A percentile compares a stretch with the other conserved stretches of the same genome.
These are phyloP conservation scores for Cinchona pubescens DNA, from an alignment of 257 asterid species.

Conservation along the genomic window DNA sequence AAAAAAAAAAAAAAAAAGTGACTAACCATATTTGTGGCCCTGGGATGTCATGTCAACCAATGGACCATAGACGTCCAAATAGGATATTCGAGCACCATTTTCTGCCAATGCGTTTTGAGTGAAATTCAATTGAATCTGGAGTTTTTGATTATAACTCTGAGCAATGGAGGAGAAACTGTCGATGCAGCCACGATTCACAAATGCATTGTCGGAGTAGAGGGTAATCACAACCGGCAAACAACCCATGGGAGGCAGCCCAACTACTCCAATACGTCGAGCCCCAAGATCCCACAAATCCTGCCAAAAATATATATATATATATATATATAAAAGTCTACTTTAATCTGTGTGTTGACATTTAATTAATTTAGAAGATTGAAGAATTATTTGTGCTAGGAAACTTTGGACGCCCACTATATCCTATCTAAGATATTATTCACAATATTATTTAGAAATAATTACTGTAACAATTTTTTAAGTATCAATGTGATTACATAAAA, in stretches of 20 bases:
- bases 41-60: conserved; percentile 38
- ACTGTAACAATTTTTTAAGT: too few relatives aligned
- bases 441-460: too few relatives aligned
- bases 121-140: conserved; percentile 32
- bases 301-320: not conserved
- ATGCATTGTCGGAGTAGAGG: conserved; percentile 25
- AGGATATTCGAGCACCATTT: conserved; percentile 40
- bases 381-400: too few relatives aligned
- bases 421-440: too few relatives aligned
- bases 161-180: conserved; percentile 35
- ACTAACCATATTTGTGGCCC: conserved; percentile 46
- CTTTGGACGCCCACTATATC: too few relatives aligned
- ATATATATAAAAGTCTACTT: too few relatives aligned
- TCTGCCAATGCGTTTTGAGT: conserved; percentile 15
- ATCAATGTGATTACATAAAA: too few relatives aligned
- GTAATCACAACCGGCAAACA: conserved; percentile 68
- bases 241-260: conserved; percentile 72
- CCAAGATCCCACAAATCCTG: conserved; percentile 57
- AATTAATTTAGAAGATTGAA: too few relatives aligned
- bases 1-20: not conserved
- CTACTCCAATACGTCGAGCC: conserved; percentile 67
- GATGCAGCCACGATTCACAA: conserved; percentile 42
- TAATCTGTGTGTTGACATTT: too few relatives aligned
- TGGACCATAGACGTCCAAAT: conserved; percentile 41
- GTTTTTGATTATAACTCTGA: conserved; percentile 46